Evolutionary conservation across 176 grass and related monocot species (phyloP).

Genomic region (Thinopyrum elongatum): DNA sequence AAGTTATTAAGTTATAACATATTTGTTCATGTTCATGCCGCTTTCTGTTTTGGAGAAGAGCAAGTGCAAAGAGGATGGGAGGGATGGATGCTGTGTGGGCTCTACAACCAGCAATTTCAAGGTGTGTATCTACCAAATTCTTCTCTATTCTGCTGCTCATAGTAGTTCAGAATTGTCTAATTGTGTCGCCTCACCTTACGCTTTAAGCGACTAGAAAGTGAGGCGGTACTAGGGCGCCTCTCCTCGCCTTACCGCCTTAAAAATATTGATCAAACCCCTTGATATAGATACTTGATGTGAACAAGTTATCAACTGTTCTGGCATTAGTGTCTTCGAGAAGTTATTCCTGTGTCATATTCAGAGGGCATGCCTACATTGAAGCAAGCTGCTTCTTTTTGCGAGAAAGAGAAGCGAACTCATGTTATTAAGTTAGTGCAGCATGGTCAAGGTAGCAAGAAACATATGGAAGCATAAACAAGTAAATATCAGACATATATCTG

Average conservation of each 20-base stretch:
- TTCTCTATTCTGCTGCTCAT: not conserved
- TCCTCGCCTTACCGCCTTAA: not conserved
- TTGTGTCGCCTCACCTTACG: not conserved
- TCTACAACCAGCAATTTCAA: not conserved
- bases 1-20: too few species aligned
- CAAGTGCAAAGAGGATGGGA: not conserved
- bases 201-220: not conserved
- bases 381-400: not conserved
- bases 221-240: not conserved
- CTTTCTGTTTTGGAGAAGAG: not conserved
- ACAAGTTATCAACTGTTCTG: slow-evolving; percentile 9
- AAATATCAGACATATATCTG: not conserved
- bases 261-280: not conserved
- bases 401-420: not conserved
- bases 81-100: not conserved
- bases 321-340: not conserved
- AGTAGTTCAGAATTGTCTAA: not conserved
- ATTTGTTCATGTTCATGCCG: not conserved
- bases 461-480: not conserved
- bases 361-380: not conserved
- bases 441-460: not conserved
- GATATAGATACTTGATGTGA: not conserved
- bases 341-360: not conserved
- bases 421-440: not conserved
- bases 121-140: not conserved